A percentile compares a stretch with the other conserved stretches of the same genome.
Conservation (phyloP, 352 stramenopile genomes). For the Globisporangium cystogenes region DNA sequence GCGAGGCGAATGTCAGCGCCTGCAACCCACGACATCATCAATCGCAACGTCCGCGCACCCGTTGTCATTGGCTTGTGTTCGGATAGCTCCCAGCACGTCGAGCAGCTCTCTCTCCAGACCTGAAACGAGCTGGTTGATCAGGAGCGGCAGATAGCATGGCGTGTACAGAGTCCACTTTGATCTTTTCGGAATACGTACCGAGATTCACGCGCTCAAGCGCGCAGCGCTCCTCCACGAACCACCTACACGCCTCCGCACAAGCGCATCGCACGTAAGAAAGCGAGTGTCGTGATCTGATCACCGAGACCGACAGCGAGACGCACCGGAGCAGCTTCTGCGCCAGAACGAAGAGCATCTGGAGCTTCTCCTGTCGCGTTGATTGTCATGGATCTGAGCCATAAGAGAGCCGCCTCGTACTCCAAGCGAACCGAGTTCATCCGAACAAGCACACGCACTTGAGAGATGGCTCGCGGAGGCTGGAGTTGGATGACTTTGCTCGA, state of each 20-base stretch:
- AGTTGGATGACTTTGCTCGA: conserved; percentile 18
- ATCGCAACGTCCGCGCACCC: neutral
- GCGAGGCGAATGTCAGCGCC: neutral
- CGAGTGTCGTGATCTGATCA: neutral
- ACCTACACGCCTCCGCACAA: conserved; percentile 6
- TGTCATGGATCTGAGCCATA: neutral
- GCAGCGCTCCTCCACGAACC: conserved; percentile 20
- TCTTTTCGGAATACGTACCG: too few relatives aligned
- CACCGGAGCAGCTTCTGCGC: conserved; percentile 29
- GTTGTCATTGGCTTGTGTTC: neutral
- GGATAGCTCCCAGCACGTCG: neutral
- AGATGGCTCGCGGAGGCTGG: conserved; percentile 11
- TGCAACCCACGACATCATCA: neutral
- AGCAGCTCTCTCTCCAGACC: conserved; percentile 25
- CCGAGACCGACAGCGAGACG: too few relatives aligned
- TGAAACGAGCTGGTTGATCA: conserved; percentile 1
- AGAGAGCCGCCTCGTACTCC: neutral
- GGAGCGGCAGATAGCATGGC: neutral
- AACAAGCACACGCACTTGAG: conserved; percentile 8
- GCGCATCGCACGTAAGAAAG: neutral
- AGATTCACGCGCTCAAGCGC: conserved; percentile 23
- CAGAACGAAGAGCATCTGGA: conserved; percentile 33
- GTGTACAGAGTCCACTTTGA: conserved; percentile 1
- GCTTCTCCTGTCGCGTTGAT: conserved; percentile 19
- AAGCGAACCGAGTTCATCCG: neutral